Base-by-base conservation (phyloP, 139 green algal species). In the Yamagishiella unicocca region DNA sequence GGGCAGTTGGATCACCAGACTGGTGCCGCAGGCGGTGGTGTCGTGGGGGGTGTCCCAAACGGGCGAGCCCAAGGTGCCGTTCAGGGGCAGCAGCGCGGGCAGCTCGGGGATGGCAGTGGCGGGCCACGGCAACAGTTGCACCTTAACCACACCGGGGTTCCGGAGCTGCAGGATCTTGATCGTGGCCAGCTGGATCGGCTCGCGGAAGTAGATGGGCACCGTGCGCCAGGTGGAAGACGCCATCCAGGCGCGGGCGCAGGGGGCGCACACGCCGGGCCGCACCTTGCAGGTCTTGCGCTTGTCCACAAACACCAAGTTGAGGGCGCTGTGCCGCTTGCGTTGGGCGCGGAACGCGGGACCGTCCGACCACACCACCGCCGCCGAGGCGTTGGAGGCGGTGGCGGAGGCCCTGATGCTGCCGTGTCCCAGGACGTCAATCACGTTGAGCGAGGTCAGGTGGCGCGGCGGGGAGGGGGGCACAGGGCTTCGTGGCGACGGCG, bases 121-220 rank as follows among this genome's bases (percentile, higher is more conserved):
- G 58, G 79, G 79, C 79, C 79, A 85, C 8, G 79, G 79, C 61
- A 85, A 42, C 61, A 85, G 79, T 17, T 64, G 17, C 42, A 85
- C 79, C 5, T 4, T 43, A 3, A 64, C 7, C 31, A 85, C 79
- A 5, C 61, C 79, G 35, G 79, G 79, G 62, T 46, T 85, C 42
- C 46, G 40, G 40, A 85, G 61, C 62, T 85, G 40, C 17, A 40
- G 27, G 42, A 85, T 85, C 54, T 50, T 29, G 61, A 85, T 85
- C 17, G n/a, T n/a, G 17, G 64, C 61, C 27, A 85, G 40, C 79
- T 85, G 79, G 35, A 64, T 64, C 31, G 79, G 79, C 61, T 85
- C 79, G 7, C 42, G 61, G 25, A 74, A 84, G 42, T 54, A 77
- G 17, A 84, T 33, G 1, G 76, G 54, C 4, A 83, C 35, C 17